These are phyloP conservation scores for Flaveria robusta DNA, from an alignment of 129 eudicot species.

Conservation along the genomic window DNA sequence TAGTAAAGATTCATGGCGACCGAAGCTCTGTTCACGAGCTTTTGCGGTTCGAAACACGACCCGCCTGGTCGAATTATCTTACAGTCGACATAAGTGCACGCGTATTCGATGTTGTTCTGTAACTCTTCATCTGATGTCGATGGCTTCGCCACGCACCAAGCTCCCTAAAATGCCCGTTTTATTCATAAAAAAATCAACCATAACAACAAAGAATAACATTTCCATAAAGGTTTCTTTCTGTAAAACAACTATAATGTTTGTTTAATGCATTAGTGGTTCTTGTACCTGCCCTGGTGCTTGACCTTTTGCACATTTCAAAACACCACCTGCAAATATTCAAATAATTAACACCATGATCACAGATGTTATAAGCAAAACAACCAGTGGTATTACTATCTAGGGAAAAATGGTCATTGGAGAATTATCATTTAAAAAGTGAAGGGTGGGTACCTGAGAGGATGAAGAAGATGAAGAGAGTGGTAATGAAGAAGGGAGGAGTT, in stretches of 20 bases:
- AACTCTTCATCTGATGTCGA: conserved; percentile 33
- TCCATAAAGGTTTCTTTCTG: no score
- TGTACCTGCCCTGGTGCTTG: conserved; percentile 50
- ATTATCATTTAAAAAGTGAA: no score
- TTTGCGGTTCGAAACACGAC: conserved; percentile 35
- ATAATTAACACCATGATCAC: neutral
- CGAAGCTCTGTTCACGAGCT: conserved; percentile 43
- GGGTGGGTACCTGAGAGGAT: conserved; percentile 17
- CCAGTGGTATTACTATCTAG: no score
- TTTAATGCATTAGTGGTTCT: no score
- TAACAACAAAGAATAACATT: neutral
- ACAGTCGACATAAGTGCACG: conserved; percentile 39
- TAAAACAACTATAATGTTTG: no score
- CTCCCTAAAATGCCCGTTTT: conserved; percentile 26
- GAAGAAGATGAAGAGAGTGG: neutral
- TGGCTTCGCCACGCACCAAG: conserved; percentile 59
- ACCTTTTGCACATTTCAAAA: conserved; percentile 24
- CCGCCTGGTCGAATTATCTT: conserved; percentile 36
- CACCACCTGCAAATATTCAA: conserved; percentile 31
- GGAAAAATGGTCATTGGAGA: no score
- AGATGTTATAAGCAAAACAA: neutral
- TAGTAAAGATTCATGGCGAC: conserved; percentile 55
- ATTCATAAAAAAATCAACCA: neutral
- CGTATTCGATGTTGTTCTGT: conserved; percentile 37
- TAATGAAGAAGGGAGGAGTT: conserved; percentile 1